Conservation (phyloP, 306 rosid genomes). For the Cicer yamashitae region DNA sequence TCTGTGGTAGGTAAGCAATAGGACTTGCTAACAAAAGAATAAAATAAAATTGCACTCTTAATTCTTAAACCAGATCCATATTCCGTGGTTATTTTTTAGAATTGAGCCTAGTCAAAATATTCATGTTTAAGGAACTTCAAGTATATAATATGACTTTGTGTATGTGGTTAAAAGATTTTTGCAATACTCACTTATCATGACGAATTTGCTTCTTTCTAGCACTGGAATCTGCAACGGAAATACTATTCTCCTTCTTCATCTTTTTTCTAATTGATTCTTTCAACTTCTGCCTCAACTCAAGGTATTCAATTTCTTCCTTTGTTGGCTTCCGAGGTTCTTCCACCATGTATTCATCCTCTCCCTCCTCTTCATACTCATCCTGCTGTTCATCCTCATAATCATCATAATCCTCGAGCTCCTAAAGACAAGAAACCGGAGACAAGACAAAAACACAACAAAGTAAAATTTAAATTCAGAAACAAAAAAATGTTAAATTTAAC, state of each 20-base stretch:
- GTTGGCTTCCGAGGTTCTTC: constrained; percentile 66
- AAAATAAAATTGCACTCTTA: not conserved
- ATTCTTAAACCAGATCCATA: constrained; percentile 12
- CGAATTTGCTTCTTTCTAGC: constrained; percentile 63
- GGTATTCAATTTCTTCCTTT: constrained; percentile 73
- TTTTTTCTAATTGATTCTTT: constrained; percentile 71
- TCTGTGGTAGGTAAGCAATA: too few relatives aligned
- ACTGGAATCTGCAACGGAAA: constrained; percentile 49
- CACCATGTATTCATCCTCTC: constrained; percentile 57
- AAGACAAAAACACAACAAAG: not conserved
- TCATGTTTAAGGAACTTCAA: not conserved
- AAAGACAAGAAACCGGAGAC: not conserved
- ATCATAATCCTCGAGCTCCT: constrained; percentile 62
- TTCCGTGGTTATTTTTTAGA: not conserved
- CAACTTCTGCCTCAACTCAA: constrained; percentile 72
- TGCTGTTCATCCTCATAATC: constrained; percentile 62
- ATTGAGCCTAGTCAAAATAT: constrained; percentile 6
- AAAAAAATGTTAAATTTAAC: not conserved
- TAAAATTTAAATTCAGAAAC: not conserved
- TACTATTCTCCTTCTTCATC: constrained; percentile 59
- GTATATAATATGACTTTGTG: not conserved
- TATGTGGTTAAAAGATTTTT: not conserved
- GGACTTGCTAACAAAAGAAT: constrained; percentile 1
- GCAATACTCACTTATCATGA: constrained; percentile 71
- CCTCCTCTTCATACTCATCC: constrained; percentile 64